Evolutionary conservation across 805 yeast genomes (phyloP).

Genomic region (Lipomyces mesembrius): DNA sequence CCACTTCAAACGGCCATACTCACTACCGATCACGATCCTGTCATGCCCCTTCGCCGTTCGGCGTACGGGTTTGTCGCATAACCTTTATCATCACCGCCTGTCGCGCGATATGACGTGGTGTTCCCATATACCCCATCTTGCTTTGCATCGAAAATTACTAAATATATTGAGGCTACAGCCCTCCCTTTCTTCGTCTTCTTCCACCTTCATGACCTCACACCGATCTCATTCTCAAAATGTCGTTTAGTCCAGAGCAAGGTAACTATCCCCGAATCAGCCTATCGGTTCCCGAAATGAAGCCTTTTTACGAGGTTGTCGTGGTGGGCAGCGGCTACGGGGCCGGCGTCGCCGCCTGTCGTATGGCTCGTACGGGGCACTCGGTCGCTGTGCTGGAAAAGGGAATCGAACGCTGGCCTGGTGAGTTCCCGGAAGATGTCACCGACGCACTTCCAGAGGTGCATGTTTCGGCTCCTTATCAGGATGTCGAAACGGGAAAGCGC

Average conservation of each 20-base stretch:
- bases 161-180: no score
- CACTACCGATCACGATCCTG: no score
- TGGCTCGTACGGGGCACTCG: neutral
- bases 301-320: neutral
- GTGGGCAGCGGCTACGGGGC: neutral
- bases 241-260: neutral
- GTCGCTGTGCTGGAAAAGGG: slow-evolving; percentile 1
- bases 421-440: neutral
- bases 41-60: no score
- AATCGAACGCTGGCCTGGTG: slow-evolving; percentile 1
- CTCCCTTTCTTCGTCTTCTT: neutral
- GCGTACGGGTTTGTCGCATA: no score
- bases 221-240: neutral
- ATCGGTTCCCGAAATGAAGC: neutral
- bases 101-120: no score
- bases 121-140: no score
- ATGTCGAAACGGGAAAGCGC: neutral
- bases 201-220: neutral
- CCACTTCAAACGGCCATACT: no score
- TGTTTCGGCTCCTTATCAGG: neutral
- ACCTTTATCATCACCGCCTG: no score
- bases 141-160: no score
- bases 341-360: neutral
- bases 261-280: neutral
- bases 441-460: neutral